phyloP scores from a whole-genome alignment of 768 basidiomycete genomes.

The Termitomyces sp. region DNA sequence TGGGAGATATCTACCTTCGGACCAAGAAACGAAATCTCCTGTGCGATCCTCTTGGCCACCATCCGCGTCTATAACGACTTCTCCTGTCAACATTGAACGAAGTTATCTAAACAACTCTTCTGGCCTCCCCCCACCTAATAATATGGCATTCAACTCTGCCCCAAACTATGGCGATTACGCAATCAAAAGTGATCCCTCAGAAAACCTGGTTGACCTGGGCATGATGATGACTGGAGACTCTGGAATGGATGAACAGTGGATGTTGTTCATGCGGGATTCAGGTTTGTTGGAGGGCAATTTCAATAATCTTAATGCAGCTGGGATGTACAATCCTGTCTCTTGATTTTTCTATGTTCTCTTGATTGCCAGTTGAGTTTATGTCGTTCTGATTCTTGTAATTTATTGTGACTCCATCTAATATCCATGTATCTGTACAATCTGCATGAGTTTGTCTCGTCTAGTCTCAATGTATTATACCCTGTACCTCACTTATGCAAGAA shows the following conservation, averaged over 20 bases:
- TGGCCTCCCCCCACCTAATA: neutral
- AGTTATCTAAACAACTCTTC: conserved; percentile 6
- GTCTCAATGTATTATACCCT: neutral
- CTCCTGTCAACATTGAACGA: neutral
- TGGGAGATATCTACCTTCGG: conserved; percentile 2
- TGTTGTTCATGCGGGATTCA: conserved; percentile 60
- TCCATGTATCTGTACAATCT: conserved; percentile 4
- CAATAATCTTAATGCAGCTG: neutral
- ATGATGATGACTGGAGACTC: conserved; percentile 56
- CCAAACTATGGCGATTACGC: conserved; percentile 8
- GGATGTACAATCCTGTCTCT: neutral
- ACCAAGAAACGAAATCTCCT: neutral
- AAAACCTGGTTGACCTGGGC: conserved; percentile 37
- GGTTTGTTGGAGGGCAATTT: conserved; percentile 45
- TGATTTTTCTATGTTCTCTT: neutral
- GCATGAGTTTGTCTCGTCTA: neutral
- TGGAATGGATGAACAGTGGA: conserved; percentile 67
- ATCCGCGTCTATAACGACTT: neutral
- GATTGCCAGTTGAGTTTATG: neutral
- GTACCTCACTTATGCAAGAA: neutral
- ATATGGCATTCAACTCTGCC: conserved; percentile 6
- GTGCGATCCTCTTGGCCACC: conserved; percentile 10
- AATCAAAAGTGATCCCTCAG: conserved; percentile 27
- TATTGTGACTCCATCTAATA: neutral
- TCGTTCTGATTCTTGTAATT: neutral